Evolutionary conservation across 2,329 filamentous ascomycete genomes (phyloP).

Genomic region (Fusarium abutilonis): DNA sequence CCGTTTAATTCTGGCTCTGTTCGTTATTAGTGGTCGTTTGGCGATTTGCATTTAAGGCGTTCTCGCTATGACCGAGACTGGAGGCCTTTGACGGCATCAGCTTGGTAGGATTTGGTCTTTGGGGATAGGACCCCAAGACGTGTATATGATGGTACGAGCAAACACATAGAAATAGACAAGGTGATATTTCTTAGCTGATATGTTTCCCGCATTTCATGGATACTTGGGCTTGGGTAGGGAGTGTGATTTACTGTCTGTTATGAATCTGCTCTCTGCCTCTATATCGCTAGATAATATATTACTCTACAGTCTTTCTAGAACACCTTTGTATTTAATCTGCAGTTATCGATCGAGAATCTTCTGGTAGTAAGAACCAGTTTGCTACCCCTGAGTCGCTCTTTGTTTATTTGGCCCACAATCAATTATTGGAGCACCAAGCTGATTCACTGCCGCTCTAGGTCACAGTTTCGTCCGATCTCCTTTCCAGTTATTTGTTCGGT

Average conservation of each 20-base stretch:
- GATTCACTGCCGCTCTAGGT: background rate
- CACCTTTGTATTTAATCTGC: too few species aligned
- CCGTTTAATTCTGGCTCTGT: conserved; percentile 21
- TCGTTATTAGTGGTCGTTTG: conserved; percentile 21
- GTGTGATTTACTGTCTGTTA: background rate
- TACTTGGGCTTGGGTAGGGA: too few species aligned
- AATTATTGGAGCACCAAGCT: background rate
- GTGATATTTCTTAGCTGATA: conserved; percentile 1
- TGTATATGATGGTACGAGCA: conserved; percentile 37
- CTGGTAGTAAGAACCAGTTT: background rate
- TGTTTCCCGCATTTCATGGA: too few species aligned
- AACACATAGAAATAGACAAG: conserved; percentile 42
- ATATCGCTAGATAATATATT: too few species aligned
- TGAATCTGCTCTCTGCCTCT: too few species aligned
- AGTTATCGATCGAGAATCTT: too few species aligned
- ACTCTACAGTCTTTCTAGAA: too few species aligned
- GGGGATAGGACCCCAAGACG: conserved; percentile 32
- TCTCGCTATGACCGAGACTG: conserved; percentile 18
- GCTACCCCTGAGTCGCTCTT: background rate
- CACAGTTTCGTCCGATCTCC: conserved; percentile 4
- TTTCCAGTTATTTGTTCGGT: background rate
- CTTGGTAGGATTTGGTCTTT: conserved; percentile 17
- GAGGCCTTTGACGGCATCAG: conserved; percentile 7
- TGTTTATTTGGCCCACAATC: background rate
- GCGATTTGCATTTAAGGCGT: conserved; percentile 25